Base-by-base conservation (phyloP, 2,329 filamentous ascomycete species). In the Dendrostoma leiphaemia region DNA sequence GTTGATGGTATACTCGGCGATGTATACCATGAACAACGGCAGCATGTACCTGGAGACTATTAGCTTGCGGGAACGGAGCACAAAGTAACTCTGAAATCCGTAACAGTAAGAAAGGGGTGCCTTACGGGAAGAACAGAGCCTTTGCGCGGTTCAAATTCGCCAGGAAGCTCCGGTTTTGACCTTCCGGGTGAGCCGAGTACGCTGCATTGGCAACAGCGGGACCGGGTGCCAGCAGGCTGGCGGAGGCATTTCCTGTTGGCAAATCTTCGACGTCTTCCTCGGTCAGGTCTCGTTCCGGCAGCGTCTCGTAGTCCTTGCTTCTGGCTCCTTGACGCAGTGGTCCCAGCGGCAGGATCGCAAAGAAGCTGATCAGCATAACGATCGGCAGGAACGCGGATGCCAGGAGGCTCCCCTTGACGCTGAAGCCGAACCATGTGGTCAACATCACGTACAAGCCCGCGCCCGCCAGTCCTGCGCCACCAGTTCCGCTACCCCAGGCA, bases 1-100 rank as follows among this genome's bases (percentile, higher is more conserved):
- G 73, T 97, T 97, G 71, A 97, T 97, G 52, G 90, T 95, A 69
- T 99, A 99, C 74, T 99, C 94, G 53, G 92, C 91, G 32, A 97
- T 82, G 69, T 97, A 99, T 28, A 99, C 94, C 15, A 97, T 75
- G 31, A 97, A 79, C 13, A 99, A 79, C 0, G 94, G 94, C 3
- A 96, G 78, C 91, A 99, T 97, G 69, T 86, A n/a, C n/a, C n/a
- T n/a, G n/a, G n/a, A n/a, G n/a, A n/a, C n/a, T n/a, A n/a, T n/a
- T n/a, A n/a, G n/a, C n/a, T n/a, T n/a, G n/a, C n/a, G n/a, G n/a
- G n/a, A n/a, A n/a, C n/a, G n/a, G n/a, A n/a, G n/a, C n/a, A n/a
- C n/a, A n/a, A n/a, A n/a, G n/a, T n/a, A n/a, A n/a, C n/a, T n/a
- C n/a, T n/a, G n/a, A n/a, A n/a, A n/a, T n/a, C n/a, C n/a, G n/a